A percentile compares a stretch with the other conserved stretches of the same genome.
Evolutionary conservation across 345 rosid genomes (phyloP).

Genomic region (Eucalyptus polybractea): DNA sequence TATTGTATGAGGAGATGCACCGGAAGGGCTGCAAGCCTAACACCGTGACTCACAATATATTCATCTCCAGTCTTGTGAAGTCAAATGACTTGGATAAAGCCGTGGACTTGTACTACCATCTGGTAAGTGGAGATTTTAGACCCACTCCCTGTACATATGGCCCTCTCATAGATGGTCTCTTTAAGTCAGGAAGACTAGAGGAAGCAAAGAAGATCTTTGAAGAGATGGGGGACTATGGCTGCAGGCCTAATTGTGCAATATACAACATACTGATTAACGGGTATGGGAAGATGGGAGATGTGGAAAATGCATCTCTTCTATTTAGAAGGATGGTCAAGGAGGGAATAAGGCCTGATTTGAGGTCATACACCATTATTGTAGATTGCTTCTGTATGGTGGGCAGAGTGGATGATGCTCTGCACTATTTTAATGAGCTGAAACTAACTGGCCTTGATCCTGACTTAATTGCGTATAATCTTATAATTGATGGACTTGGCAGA

Average conservation of each 20-base stretch:
- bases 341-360: constrained; percentile 88
- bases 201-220: constrained; percentile 63
- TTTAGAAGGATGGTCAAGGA: constrained; percentile 61
- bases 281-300: constrained; percentile 64
- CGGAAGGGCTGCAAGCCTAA: constrained; percentile 42
- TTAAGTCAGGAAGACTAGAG: constrained; percentile 49
- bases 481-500: constrained; percentile 68
- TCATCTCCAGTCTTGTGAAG: constrained; percentile 61
- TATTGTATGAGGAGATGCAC: constrained; percentile 52
- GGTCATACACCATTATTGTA: constrained; percentile 72
- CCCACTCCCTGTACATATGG: constrained; percentile 86
- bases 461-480: constrained; percentile 59
- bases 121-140: constrained; percentile 53
- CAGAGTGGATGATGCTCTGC: constrained; percentile 67
- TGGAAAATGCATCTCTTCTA: constrained; percentile 49
- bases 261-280: constrained; percentile 87
- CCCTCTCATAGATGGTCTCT: constrained; percentile 71
- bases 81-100: constrained; percentile 47
- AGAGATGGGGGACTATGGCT: constrained; percentile 68
- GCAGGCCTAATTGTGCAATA: constrained; percentile 76
- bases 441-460: constrained; percentile 55
- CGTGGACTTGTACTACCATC: constrained; percentile 60
- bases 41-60: constrained; percentile 68
- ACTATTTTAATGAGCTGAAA: constrained; percentile 55
- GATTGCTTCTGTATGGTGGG: constrained; percentile 57